Evolutionary conservation across 495 filamentous ascomycete species (phyloP).

Genomic region (Physcia stellaris): DNA sequence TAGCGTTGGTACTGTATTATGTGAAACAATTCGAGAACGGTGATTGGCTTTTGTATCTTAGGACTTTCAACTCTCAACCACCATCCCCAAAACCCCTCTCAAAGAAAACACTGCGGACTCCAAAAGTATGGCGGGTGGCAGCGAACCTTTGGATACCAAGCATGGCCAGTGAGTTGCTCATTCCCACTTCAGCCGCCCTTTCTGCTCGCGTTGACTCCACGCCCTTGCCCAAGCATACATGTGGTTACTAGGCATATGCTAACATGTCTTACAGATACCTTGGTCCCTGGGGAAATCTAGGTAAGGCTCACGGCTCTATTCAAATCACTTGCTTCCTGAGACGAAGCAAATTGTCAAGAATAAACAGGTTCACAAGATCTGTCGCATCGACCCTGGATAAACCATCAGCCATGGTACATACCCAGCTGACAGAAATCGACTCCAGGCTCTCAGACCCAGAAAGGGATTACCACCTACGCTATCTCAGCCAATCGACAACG

Average conservation of each 20-base stretch:
- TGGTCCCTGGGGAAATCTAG: slow-evolving; percentile 74
- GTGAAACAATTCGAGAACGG: too few species aligned
- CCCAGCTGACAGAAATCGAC: neutral
- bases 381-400: slow-evolving; percentile 24
- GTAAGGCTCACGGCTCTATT: slow-evolving; percentile 35
- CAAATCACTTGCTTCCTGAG: neutral
- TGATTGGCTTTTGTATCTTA: too few species aligned
- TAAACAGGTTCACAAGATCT: slow-evolving; percentile 2
- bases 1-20: too few species aligned
- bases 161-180: slow-evolving; percentile 52
- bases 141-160: slow-evolving; percentile 42
- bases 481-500: slow-evolving; percentile 52
- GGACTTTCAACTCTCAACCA: too few species aligned
- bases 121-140: slow-evolving; percentile 65
- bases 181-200: slow-evolving; percentile 3
- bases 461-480: slow-evolving; percentile 46
- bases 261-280: slow-evolving; percentile 49
- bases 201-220: slow-evolving; percentile 1
- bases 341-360: neutral
- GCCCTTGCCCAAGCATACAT: neutral
- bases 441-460: slow-evolving; percentile 41
- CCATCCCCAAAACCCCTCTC: too few species aligned
- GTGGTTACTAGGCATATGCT: slow-evolving; percentile 9
- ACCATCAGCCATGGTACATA: neutral
- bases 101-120: too few species aligned